Percentiles rank a stretch among this genome's conserved stretches.
These are phyloP conservation scores for Stephanodiscus minutulus DNA, from an alignment of 108 stramenopile genomes.

Conservation along the genomic window DNA sequence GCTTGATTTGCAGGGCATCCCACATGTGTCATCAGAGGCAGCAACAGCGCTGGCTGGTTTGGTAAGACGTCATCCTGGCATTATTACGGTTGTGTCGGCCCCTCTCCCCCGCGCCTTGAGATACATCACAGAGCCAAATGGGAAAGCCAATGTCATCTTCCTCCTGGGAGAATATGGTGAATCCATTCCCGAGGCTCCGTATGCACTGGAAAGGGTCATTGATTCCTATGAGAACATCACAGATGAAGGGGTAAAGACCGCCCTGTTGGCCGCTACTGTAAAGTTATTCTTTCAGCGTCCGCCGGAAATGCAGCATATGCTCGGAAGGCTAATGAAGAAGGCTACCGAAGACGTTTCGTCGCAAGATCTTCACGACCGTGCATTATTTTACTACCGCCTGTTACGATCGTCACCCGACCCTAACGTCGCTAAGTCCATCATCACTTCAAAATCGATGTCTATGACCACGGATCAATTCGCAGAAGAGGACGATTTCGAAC, in stretches of 20 bases:
- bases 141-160: conserved; percentile 93
- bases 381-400: conserved; percentile 96
- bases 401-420: conserved; percentile 84
- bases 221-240: conserved; percentile 73
- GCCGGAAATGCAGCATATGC: conserved; percentile 96
- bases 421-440: conserved; percentile 67
- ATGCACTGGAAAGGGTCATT: conserved; percentile 94
- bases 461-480: conserved; percentile 65
- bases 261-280: conserved; percentile 89
- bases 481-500: conserved; percentile 80
- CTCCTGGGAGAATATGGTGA: conserved; percentile 97
- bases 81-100: conserved; percentile 77
- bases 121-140: conserved; percentile 78
- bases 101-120: conserved; percentile 82
- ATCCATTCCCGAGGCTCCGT: conserved; percentile 91
- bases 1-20: conserved; percentile 83
- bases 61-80: conserved; percentile 80
- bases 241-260: conserved; percentile 79
- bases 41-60: conserved; percentile 80
- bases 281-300: conserved; percentile 97
- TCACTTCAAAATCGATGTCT: conserved; percentile 59
- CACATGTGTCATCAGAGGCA: conserved; percentile 87
- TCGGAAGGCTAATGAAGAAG: conserved; percentile 89
- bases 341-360: conserved; percentile 91
- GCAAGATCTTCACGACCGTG: conserved; percentile 97